Evolutionary conservation across 352 stramenopile species (phyloP), one percentile per base, ranked within the genome.

Genomic region (Phytopythium mirpurense): DNA sequence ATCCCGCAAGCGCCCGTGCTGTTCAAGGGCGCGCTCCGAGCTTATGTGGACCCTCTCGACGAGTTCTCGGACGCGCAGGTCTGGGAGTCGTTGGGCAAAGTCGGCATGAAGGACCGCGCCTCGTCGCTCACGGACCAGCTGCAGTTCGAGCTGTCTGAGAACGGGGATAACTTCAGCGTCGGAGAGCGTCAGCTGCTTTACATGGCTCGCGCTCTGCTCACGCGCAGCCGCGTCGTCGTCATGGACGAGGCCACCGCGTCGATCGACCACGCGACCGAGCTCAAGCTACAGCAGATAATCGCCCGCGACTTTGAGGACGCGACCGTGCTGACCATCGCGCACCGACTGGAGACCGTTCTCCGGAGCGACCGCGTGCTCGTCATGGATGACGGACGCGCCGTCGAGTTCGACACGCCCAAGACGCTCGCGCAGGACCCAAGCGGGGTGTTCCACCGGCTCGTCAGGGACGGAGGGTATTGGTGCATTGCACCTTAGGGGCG

Each of bases 191-290:
- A 98, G 65, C 64, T 98, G 19, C 59, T 98, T 5, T 97, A 86
- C 54, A 75, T 98, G 49, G 95, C 79, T 44, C 65, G 95, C 36
- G 93, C 94, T 12, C 65, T 98, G 43, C 60, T 98, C 10, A 72
- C 72, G 16, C 77, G 93, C 29, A 88, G 83, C 36, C 50, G 54
- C 24, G 91, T 98, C 43, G 63, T 98, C 19, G 65, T 98, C 5
- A 93, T 98, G 72, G 95, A 98, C 56, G 95, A 98, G 70, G 93
- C 92, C 1, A 98, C 92, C 11, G 73, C 78, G 18, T 81, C 69
- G 16, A 76, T 86, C 36, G 75, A 86, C 41, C 56, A 57, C 45
- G 60, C 67, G 43, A 80, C 61, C 23, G 86, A 96, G 68, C 47
- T 60, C 16, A 67, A 70, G 27, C 86, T 90, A 16, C 16, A 41